Evolutionary conservation across 2,329 filamentous ascomycete species (phyloP), one percentile per base, ranked within the genome.

Genomic region (Pochonia chlamydosporia): DNA sequence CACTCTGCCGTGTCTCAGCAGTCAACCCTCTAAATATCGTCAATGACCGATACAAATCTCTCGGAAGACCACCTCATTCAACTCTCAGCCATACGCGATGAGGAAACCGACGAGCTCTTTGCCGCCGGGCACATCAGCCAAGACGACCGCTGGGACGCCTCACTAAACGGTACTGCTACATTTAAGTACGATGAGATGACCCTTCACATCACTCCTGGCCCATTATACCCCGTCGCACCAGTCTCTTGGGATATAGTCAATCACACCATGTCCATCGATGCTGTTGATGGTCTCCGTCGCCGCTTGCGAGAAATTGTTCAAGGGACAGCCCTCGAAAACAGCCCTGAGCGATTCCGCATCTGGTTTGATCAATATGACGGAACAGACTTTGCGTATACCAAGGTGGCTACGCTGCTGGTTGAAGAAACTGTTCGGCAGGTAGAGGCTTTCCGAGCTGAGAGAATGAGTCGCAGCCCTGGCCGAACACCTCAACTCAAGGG

Each of bases 31-130:
- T n/a, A n/a, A n/a, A n/a, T n/a, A n/a, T 13, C 37, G 37, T 23
- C 28, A 36, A 36, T 36, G 33, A 36, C 33, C 2, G 33, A 28
- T 14, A 4, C 10, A 4, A 13, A 35, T 13, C 21, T 18, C 3
- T 40, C 37, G 26, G 58, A 60, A 6, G 57, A 62, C n/a, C 57
- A 62, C 18, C 52, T 57, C 21, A 39, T 57, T 45, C 54, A 62
- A 48, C 50, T 61, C 28, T 54, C 56, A 10, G 50, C 62, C 10
- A 48, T 61, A 14, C 56, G 57, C 10, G 56, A 62, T 44, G 56
- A 62, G 16, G 61, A 62, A 33, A 54, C 53, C 5, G 59, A 63
- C 36, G 49, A 52, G 20, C 54, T 63, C 21, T 55, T 61, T 10
- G 44, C 52, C 8, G 52, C 49, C 20, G 54, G 54, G 8, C 45